These are phyloP conservation scores for Eimeria necatrix DNA, from an alignment of 169 alveolate genomes.

Conservation along the genomic window DNA sequence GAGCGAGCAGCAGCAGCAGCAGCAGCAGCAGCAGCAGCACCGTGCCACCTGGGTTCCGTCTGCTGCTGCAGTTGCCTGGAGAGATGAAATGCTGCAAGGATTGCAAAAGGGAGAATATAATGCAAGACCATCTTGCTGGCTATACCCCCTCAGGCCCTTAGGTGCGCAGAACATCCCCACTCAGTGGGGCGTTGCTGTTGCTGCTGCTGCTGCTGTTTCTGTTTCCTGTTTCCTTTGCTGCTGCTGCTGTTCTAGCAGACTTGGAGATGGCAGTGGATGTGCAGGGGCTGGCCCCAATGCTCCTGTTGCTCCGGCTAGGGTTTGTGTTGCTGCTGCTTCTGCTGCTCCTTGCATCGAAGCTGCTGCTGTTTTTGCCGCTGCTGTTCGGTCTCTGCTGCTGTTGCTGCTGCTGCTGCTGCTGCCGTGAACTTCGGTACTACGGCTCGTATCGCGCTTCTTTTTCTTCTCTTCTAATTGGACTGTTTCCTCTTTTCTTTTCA, in stretches of 20 bases:
- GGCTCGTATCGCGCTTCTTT: too few species aligned
- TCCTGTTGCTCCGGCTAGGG: not conserved
- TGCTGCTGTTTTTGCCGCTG: too few species aligned
- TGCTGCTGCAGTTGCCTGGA: slow-evolving; percentile 55
- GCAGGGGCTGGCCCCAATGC: not conserved
- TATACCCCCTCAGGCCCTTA: not conserved
- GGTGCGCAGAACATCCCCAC: not conserved
- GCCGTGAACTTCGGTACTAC: too few species aligned
- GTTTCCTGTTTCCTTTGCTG: not conserved
- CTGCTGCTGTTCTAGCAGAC: too few species aligned
- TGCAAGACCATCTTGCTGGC: slow-evolving; percentile 33
- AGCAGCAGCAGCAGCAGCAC: slow-evolving; percentile 32
- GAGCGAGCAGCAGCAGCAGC: slow-evolving; percentile 25
- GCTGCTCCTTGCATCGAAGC: too few species aligned
- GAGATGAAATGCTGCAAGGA: slow-evolving; percentile 22
- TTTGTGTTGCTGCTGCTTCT: not conserved
- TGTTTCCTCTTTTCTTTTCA: too few species aligned
- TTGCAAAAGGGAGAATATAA: not conserved
- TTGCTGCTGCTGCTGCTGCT: too few species aligned
- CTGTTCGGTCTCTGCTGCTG: too few species aligned
- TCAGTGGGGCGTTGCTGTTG: not conserved
- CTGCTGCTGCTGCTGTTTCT: slow-evolving; percentile 19
- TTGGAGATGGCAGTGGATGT: not conserved
- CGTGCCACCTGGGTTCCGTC: not conserved
- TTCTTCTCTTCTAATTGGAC: too few species aligned